These are phyloP conservation scores for Triticum urartu DNA, from an alignment of 176 grass and related monocot genomes.

Conservation along the genomic window DNA sequence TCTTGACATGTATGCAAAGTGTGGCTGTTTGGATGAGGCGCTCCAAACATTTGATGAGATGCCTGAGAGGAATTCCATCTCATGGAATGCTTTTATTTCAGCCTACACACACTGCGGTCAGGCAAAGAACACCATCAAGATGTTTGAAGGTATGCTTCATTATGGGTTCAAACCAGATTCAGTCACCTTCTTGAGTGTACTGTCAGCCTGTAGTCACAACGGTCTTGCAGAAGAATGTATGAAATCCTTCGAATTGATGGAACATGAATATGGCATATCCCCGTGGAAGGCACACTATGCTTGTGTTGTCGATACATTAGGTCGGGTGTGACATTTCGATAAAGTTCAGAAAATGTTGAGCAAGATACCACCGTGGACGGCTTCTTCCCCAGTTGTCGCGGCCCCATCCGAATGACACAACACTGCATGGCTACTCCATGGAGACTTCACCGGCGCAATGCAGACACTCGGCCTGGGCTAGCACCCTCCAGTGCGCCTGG, in stretches of 20 bases:
- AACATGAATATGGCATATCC: slow-evolving; percentile 40
- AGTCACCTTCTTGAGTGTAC: slow-evolving; percentile 76
- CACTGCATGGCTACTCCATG: too few relatives aligned
- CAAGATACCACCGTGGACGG: slow-evolving; percentile 28
- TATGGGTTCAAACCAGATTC: slow-evolving; percentile 64
- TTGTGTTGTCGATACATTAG: slow-evolving; percentile 73
- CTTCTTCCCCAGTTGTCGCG: too few relatives aligned
- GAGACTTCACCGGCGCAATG: too few relatives aligned
- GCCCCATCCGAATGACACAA: too few relatives aligned
- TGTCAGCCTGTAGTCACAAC: slow-evolving; percentile 75
- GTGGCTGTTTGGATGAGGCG: slow-evolving; percentile 63
- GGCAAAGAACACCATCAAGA: slow-evolving; percentile 62
- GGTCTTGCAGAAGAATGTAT: slow-evolving; percentile 74
- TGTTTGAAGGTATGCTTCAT: slow-evolving; percentile 70
- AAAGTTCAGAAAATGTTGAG: slow-evolving; percentile 63
- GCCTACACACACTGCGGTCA: slow-evolving; percentile 69
- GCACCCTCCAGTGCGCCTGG: too few relatives aligned
- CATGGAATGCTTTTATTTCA: slow-evolving; percentile 77
- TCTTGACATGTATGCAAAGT: slow-evolving; percentile 92
- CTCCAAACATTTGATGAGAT: slow-evolving; percentile 67
- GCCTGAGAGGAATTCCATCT: slow-evolving; percentile 72
- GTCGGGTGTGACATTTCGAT: slow-evolving; percentile 63
- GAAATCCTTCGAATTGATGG: slow-evolving; percentile 71
- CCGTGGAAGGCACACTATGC: slow-evolving; percentile 81
- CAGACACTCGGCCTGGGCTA: too few relatives aligned